phyloP scores from a whole-genome alignment of 2,329 filamentous ascomycete species.

The Nemania sp. region DNA sequence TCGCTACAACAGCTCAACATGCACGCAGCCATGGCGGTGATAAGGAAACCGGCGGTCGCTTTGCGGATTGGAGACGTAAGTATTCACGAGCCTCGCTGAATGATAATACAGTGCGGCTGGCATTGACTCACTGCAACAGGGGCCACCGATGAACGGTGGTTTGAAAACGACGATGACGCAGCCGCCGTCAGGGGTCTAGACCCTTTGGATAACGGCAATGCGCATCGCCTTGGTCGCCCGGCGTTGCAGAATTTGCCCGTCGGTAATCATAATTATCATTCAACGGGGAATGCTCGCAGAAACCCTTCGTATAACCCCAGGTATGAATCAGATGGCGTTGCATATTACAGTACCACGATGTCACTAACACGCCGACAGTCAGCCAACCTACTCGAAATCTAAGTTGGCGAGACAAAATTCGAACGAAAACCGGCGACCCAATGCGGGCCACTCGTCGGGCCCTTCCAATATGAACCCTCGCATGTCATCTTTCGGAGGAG shows the following conservation, averaged over 20 bases:
- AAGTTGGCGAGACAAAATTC: neutral
- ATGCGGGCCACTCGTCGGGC: neutral
- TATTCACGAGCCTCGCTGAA: neutral
- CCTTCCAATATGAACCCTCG: neutral
- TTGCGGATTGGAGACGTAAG: constrained; percentile 24
- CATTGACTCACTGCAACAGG: constrained; percentile 21
- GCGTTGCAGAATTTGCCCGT: neutral
- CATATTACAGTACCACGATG: neutral
- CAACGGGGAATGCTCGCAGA: neutral
- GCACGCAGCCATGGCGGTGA: neutral
- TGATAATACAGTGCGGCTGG: too few species aligned
- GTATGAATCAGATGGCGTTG: neutral
- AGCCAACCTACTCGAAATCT: constrained; percentile 1
- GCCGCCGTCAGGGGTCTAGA: constrained; percentile 25
- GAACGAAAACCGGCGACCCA: neutral
- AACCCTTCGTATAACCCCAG: constrained; percentile 10
- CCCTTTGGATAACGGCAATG: constrained; percentile 29
- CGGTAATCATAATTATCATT: constrained; percentile 2
- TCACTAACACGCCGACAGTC: constrained; percentile 12
- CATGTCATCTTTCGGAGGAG: constrained; percentile 21
- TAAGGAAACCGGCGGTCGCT: neutral
- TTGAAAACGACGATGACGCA: constrained; percentile 30
- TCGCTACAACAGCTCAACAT: neutral
- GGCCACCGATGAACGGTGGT: constrained; percentile 21
- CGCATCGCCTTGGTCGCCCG: constrained; percentile 24